Evolutionary conservation across 352 stramenopile genomes (phyloP).

Genomic region (Phytophthora citricola): DNA sequence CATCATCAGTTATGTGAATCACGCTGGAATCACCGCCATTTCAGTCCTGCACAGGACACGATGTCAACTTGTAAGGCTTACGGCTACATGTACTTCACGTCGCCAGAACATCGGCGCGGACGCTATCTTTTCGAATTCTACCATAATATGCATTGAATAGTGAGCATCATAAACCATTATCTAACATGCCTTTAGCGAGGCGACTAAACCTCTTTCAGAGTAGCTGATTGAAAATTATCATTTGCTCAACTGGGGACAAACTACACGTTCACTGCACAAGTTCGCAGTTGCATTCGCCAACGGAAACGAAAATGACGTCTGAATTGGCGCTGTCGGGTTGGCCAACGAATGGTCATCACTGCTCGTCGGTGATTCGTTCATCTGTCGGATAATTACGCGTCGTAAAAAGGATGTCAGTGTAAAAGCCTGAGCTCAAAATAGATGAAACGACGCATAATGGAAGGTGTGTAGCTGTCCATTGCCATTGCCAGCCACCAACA

Average conservation of each 20-base stretch:
- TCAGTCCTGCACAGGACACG: too few relatives aligned
- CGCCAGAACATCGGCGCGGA: too few relatives aligned
- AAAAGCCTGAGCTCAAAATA: not conserved
- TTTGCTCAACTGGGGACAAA: slow-evolving; percentile 53
- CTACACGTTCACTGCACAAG: too few relatives aligned
- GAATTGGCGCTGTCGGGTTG: not conserved
- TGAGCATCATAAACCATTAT: slow-evolving; percentile 84
- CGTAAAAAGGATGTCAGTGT: slow-evolving; percentile 11
- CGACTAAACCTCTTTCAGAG: slow-evolving; percentile 92
- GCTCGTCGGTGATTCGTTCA: slow-evolving; percentile 15
- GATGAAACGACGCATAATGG: too few relatives aligned
- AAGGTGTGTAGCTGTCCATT: too few relatives aligned
- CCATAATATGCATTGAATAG: slow-evolving; percentile 1
- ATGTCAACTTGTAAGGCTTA: too few relatives aligned
- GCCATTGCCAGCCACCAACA: too few relatives aligned
- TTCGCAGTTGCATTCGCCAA: not conserved
- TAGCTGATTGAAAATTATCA: slow-evolving; percentile 91
- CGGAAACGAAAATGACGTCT: slow-evolving; percentile 13
- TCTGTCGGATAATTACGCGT: slow-evolving; percentile 11
- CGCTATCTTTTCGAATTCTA: too few relatives aligned
- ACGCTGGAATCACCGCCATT: too few relatives aligned
- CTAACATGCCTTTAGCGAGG: slow-evolving; percentile 82
- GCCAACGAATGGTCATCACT: slow-evolving; percentile 23
- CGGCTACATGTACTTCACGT: too few relatives aligned
- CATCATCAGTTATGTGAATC: too few relatives aligned